Evolutionary conservation across 176 grass and related monocot genomes (phyloP), one percentile per base, ranked within the genome.

Genomic region (Phragmites australis): DNA sequence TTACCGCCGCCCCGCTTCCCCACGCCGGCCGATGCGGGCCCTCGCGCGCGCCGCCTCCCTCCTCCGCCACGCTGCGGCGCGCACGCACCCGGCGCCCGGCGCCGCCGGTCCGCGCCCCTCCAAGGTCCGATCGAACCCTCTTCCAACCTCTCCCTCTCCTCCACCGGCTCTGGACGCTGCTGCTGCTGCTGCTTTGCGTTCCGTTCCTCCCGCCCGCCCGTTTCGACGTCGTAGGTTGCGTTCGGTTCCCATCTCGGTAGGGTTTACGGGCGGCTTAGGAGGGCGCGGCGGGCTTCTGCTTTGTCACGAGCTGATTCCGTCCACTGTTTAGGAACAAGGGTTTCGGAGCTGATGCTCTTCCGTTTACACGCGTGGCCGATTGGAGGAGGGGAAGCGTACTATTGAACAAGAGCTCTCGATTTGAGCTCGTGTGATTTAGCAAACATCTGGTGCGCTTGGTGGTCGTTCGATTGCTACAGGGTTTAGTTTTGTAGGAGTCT

Each of bases 11-110:
- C 30, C 8, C 22, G 0, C 34, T 48, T 29, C 47, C 14, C 64
- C 9, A 1, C 26, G 27, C 53, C 75, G 27, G 45, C 52, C 59
- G 87, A 89, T 89, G 81, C 81, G 70, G 7, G 76, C 76, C 25
- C 26, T 84, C 21, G 42, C 45, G 77, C 76, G 61, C 48, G 74
- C 74, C 27, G 74, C 80, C 6, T 74, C 75, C 30, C 23, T 84
- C 12, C 81, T 80, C 51, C 87, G 76, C 32, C 43, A 76, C 21
- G 60, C 75, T 1, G 69, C 70, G 42, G 75, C 31, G 8, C 3
- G 14, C 0, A 62, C 82, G 37, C 16, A 69, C 1, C 34, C 55
- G 46, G 26, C 14, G 30, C 39, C 61, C 19, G 44, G 16, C 27
- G 13, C 18, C 14, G 13, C 23, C 14, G 6, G 13, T 16, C 62